These are phyloP conservation scores for Sphaerostilbella broomeana DNA, from an alignment of 2,329 filamentous ascomycete species.

Conservation along the genomic window DNA sequence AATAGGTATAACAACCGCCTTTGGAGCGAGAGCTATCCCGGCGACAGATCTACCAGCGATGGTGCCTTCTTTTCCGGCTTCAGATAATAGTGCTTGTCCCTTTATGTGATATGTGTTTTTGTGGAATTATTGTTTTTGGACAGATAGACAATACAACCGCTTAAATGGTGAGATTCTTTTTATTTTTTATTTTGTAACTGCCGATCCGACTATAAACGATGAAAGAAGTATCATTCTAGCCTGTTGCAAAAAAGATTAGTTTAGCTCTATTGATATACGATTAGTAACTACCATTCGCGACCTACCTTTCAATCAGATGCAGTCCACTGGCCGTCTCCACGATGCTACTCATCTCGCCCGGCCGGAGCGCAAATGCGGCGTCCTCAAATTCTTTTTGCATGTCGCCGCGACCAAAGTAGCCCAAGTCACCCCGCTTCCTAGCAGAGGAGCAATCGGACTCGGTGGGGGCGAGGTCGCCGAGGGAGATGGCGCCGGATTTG, in stretches of 20 bases:
- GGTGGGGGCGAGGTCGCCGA: slow-evolving; percentile 78
- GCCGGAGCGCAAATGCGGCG: slow-evolving; percentile 82
- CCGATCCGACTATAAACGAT: too few species aligned
- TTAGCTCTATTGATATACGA: too few species aligned
- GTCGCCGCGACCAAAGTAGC: slow-evolving; percentile 87
- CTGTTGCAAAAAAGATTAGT: background rate
- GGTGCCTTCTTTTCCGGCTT: slow-evolving; percentile 1
- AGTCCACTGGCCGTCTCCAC: slow-evolving; percentile 91
- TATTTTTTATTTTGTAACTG: too few species aligned
- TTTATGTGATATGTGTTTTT: too few species aligned
- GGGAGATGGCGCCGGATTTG: slow-evolving; percentile 55
- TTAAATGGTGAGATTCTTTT: too few species aligned
- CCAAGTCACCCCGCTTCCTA: slow-evolving; percentile 87
- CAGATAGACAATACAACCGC: too few species aligned
- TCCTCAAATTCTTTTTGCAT: slow-evolving; percentile 99
- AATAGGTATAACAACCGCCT: too few species aligned
- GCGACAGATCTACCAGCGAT: background rate
- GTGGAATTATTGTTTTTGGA: too few species aligned
- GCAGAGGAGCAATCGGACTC: slow-evolving; percentile 97
- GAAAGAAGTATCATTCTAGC: background rate
- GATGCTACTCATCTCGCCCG: slow-evolving; percentile 77
- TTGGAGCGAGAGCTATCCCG: background rate
- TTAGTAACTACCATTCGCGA: too few species aligned
- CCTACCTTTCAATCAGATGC: slow-evolving; percentile 90
- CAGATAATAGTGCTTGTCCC: too few species aligned